Base-by-base conservation (phyloP, 306 rosid genomes). In the Medicago ruthenica region DNA sequence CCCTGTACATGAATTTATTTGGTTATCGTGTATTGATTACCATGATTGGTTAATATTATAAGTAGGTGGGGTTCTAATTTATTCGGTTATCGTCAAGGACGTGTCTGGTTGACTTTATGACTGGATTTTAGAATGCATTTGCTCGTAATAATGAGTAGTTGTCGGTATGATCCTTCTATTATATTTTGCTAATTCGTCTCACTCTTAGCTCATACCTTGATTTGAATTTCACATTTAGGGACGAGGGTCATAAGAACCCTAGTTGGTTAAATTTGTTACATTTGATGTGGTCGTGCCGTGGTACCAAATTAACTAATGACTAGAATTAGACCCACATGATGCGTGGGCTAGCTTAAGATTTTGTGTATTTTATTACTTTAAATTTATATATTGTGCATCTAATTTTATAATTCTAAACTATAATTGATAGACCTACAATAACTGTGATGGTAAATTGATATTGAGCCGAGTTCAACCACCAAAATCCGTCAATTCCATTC, bases 41-140 rank as follows among this genome's bases (percentile, higher is more conserved):
- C 9, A 24, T 59, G 70, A 71, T 36, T 15, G 63, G 60, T 50
- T 75, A n/a, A 70, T 70, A 70, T 66, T 39, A 66, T 66, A 75
- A 71, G 61, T 69, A 64, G 63, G 24, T 15, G 22, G 27, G 55
- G 9, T 39, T 20, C 41, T 40, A 14, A 20, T 21, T 22, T 75
- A 42, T 47, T 54, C 7, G 44, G 51, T 11, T n/a, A 39, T 39
- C n/a, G 39, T 22, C 9, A 58, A 58, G 10, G 9, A 40, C 16
- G 12, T 64, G 27, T 65, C 41, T 13, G 64, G 64, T 22, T 58
- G 64, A 58, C 22, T 18, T 55, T 9, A 55, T 58, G 37, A 22
- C 16, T 58, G 64, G 13, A 58, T 12, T 58, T 58, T 16, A 58
- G 17, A 58, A 22, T 22, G 39, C 37, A 22, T 12, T 58, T 58